A percentile compares a stretch with the other conserved stretches of the same genome.
These are phyloP conservation scores for Vaccinium corymbosum DNA, from an alignment of 148 eudicot genomes.

Conservation along the genomic window DNA sequence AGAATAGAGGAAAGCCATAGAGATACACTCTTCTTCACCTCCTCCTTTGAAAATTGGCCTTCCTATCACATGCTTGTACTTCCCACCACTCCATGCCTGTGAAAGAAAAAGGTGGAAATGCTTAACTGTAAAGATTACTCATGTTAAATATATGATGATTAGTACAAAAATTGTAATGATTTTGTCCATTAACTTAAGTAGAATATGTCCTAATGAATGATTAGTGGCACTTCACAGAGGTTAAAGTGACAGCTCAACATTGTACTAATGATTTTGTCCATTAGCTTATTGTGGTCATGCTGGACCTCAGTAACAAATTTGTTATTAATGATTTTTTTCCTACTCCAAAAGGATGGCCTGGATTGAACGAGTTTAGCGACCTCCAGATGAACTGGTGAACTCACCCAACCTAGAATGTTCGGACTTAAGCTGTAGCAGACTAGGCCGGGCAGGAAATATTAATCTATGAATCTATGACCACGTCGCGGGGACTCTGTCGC, in stretches of 20 bases:
- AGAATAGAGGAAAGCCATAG: slow-evolving; percentile 65
- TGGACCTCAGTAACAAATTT: not conserved
- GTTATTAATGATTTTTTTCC: not conserved
- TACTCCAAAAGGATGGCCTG: no score
- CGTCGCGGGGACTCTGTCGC: no score
- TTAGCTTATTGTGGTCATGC: not conserved
- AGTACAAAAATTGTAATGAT: slow-evolving; percentile 14
- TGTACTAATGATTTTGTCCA: slow-evolving; percentile 2
- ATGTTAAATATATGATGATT: not conserved
- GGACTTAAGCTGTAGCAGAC: slow-evolving; percentile 10
- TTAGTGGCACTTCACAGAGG: slow-evolving; percentile 11
- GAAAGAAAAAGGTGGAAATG: not conserved
- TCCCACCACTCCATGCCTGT: slow-evolving; percentile 65
- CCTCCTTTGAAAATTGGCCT: slow-evolving; percentile 57
- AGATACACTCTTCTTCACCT: slow-evolving; percentile 33
- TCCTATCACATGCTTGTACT: slow-evolving; percentile 72
- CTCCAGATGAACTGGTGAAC: not conserved
- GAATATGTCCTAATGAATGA: slow-evolving; percentile 6
- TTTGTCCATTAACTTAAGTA: slow-evolving; percentile 7
- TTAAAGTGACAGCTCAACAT: slow-evolving; percentile 20
- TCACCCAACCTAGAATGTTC: not conserved
- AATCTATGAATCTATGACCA: not conserved
- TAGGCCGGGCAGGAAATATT: not conserved
- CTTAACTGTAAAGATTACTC: slow-evolving; percentile 8
- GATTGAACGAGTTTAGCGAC: not conserved